phyloP scores from a whole-genome alignment of 163 green algal genomes.

The Smithsoniella earleae region DNA sequence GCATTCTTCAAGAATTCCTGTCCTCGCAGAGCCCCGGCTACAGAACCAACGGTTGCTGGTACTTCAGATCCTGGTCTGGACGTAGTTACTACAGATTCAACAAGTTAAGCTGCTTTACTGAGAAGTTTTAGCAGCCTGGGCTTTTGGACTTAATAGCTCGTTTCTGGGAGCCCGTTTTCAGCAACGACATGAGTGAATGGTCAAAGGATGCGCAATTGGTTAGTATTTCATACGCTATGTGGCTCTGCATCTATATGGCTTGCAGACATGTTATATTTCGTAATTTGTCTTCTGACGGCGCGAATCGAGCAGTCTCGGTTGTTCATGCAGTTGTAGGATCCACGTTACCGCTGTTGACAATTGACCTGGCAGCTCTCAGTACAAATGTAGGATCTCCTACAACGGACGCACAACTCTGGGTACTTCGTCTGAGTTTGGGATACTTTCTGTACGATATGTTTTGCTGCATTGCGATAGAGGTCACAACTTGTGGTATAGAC shows the following conservation, averaged over 20 bases:
- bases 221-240: neutral
- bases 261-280: constrained; percentile 12
- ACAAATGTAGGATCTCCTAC: neutral
- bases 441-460: constrained; percentile 25
- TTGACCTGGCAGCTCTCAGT: neutral
- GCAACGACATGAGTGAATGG: neutral
- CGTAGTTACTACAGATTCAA: no score
- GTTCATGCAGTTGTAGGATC: neutral
- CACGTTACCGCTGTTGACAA: neutral
- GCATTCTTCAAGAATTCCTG: no score
- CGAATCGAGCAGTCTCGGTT: neutral
- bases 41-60: no score
- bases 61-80: no score
- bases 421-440: neutral
- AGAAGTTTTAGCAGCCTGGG: no score
- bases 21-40: no score
- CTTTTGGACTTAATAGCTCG: no score
- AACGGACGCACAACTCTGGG: constrained; percentile 14
- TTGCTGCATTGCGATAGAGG: constrained; percentile 22
- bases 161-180: no score
- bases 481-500: neutral
- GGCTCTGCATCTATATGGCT: neutral
- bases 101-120: no score
- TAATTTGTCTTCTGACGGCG: constrained; percentile 10
- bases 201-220: neutral